Evolutionary conservation across 495 filamentous ascomycete species (phyloP).

Genomic region (Thozetella sp.): DNA sequence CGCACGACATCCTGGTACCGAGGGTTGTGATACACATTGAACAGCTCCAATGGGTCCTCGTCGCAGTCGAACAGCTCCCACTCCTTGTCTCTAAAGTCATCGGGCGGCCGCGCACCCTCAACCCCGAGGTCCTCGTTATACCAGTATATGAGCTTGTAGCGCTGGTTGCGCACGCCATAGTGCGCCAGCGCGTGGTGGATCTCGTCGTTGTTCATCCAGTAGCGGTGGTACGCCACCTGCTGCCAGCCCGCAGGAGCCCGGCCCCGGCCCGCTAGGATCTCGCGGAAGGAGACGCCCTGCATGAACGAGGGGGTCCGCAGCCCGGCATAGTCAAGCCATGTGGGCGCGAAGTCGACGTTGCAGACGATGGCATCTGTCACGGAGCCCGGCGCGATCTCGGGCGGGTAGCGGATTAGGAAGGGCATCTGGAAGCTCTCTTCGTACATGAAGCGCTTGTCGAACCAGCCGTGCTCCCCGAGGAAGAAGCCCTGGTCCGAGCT

Average conservation of each 20-base stretch:
- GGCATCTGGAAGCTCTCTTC: slow-evolving; percentile 52
- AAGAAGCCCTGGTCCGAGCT: slow-evolving; percentile 50
- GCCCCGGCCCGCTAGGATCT: slow-evolving; percentile 17
- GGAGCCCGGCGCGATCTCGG: slow-evolving; percentile 25
- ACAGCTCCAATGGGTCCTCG: slow-evolving; percentile 43
- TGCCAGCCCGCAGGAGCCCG: slow-evolving; percentile 35
- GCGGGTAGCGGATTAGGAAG: slow-evolving; percentile 41
- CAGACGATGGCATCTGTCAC: slow-evolving; percentile 40
- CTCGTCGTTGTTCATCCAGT: slow-evolving; percentile 47
- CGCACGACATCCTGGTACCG: slow-evolving; percentile 31
- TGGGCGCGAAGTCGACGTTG: slow-evolving; percentile 47
- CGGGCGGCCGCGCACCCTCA: slow-evolving; percentile 32
- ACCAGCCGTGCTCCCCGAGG: slow-evolving; percentile 50
- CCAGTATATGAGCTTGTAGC: slow-evolving; percentile 50
- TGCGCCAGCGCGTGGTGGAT: slow-evolving; percentile 42
- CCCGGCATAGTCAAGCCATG: slow-evolving; percentile 36
- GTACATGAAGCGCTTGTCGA: slow-evolving; percentile 51
- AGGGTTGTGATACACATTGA: slow-evolving; percentile 37
- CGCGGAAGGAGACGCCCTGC: slow-evolving; percentile 38
- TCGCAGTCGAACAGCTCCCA: slow-evolving; percentile 48
- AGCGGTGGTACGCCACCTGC: slow-evolving; percentile 45
- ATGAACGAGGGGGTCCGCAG: slow-evolving; percentile 38
- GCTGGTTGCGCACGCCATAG: slow-evolving; percentile 41
- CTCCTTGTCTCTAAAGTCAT: slow-evolving; percentile 30
- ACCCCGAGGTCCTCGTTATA: slow-evolving; percentile 40